Evolutionary conservation across 371 early-diverging fungal species (phyloP), one percentile per base, ranked within the genome.

Genomic region (Blakeslea trispora): DNA sequence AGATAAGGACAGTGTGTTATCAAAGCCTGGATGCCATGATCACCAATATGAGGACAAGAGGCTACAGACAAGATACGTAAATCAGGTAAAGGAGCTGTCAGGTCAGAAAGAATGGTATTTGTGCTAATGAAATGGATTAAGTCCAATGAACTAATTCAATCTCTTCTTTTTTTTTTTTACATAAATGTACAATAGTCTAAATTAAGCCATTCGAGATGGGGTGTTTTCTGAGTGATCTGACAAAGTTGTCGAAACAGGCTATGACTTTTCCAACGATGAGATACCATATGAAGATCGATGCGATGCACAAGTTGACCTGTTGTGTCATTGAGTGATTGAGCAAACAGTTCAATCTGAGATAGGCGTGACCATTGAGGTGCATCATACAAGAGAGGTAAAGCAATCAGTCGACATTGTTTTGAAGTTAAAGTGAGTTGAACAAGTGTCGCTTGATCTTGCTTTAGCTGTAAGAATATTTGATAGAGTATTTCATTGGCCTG

Each of bases 401-500:
- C 21, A 11, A 50, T 2, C 0, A 44, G 49, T 18, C 53, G 15
- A 14, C 56, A 24, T 23, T 53, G 56, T 4, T 37, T 47, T 19
- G 50, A 66, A 3, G 48, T 45, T 17, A 8, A 15, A 8, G 19
- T 53, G 17, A 66, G 31, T 43, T 57, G 50, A 21, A 34, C 6
- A 5, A 66, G 23, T 21, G 54, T 13, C 5, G 32, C 7, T 53
- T 66, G 66, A 24, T 66, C 57, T 13, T 45, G 32, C 31, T 50
- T 57, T 37, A 66, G 40, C 11, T 66, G 32, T 13, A 13, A 21
- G 18, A 54, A 64, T 45, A 82, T 76, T 53, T 80, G 77, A 50
- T 74, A 68, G 43, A 81, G 59, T 51, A 80, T 77, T 41, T 78
- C 79, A 19, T 57, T 53, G 48, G 82, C 77, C 28, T 7, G 7